Base-by-base conservation (phyloP, 2,329 filamentous ascomycete species). In the Drechslerella dactyloides region DNA sequence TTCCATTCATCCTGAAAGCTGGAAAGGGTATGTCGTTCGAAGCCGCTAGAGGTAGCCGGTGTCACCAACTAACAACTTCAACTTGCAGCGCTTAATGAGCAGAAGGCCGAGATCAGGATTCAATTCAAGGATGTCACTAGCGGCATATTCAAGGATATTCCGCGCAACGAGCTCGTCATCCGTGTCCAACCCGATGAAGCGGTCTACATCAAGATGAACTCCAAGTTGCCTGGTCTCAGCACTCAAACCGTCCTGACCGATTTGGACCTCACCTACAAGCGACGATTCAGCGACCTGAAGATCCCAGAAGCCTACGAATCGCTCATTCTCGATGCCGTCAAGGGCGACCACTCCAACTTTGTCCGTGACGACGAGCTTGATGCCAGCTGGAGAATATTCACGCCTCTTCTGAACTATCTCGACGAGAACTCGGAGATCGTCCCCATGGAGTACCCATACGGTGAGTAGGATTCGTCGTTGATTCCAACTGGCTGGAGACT, bases 131-230 rank as follows among this genome's bases (percentile, higher is more conserved):
- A 99, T 80, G 94, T 99, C 75, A 97, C 94, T 21, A 97, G 93
- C 54, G 94, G 96, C 76, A 99, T 99, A 82, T 99, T 99, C 85
- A 97, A 97, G 86, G 93, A 99, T 80, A 99, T 99, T 79, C 96
- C 94, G 70, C 90, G 96, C 76, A 99, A 99, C 84, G 94, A 99
- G 83, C 89, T 99, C 75, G 94, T 99, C 78, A 97, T 99, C 84
- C 93, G 94, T 76, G 96, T 99, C 75, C 94, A 99, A 84, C 94
- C 94, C 77, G 99, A 99, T 83, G 94, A 99, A 85, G 96, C 91
- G 80, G 93, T 99, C 76, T 99, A 99, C 84, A 96, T 97, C 82
- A 99, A 99, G 88, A 99, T 99, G 94, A 99, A 99, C 89, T 97
- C 93, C 30, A 99, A 99, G 85, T 85, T 99, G 69, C 96, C 94